Evolutionary conservation across 768 basidiomycete species (phyloP).

Genomic region (Tephrocybe sp.): DNA sequence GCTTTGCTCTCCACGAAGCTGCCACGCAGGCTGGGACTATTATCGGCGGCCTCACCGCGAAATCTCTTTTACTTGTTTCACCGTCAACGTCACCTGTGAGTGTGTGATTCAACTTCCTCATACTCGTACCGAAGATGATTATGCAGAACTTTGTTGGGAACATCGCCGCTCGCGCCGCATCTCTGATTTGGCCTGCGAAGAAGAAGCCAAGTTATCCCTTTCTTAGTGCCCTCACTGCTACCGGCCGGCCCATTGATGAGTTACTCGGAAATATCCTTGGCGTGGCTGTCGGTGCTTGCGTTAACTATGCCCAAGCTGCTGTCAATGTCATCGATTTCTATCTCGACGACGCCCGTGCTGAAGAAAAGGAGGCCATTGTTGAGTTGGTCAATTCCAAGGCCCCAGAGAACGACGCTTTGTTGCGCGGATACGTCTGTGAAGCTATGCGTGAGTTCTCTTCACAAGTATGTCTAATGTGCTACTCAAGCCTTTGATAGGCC

Average conservation of each 20-base stretch:
- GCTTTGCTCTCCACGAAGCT: slow-evolving; percentile 29
- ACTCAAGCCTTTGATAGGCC: slow-evolving; percentile 20
- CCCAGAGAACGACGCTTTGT: slow-evolving; percentile 29
- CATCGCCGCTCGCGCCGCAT: background rate
- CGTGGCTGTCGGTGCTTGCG: slow-evolving; percentile 46
- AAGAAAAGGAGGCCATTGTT: slow-evolving; percentile 39
- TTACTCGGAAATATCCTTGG: slow-evolving; percentile 45
- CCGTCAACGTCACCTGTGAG: slow-evolving; percentile 28
- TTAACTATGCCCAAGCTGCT: slow-evolving; percentile 48
- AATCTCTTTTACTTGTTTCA: slow-evolving; percentile 25
- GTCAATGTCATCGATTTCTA: slow-evolving; percentile 55
- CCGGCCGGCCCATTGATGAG: slow-evolving; percentile 39
- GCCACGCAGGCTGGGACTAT: slow-evolving; percentile 29
- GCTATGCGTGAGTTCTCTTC: slow-evolving; percentile 41
- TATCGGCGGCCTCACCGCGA: slow-evolving; percentile 31
- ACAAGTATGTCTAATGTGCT: background rate
- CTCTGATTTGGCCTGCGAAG: slow-evolving; percentile 11
- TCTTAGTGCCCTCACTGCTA: slow-evolving; percentile 33
- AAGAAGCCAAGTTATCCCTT: slow-evolving; percentile 39
- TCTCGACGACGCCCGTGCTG: slow-evolving; percentile 38
- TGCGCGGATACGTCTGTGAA: slow-evolving; percentile 52
- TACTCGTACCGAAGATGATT: background rate
- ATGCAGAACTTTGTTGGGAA: slow-evolving; percentile 12
- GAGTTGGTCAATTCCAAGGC: slow-evolving; percentile 32
- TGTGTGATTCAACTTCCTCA: background rate